Evolutionary conservation across 1,139 yeast species (phyloP).

Genomic region (Geotrichum restrictum): DNA sequence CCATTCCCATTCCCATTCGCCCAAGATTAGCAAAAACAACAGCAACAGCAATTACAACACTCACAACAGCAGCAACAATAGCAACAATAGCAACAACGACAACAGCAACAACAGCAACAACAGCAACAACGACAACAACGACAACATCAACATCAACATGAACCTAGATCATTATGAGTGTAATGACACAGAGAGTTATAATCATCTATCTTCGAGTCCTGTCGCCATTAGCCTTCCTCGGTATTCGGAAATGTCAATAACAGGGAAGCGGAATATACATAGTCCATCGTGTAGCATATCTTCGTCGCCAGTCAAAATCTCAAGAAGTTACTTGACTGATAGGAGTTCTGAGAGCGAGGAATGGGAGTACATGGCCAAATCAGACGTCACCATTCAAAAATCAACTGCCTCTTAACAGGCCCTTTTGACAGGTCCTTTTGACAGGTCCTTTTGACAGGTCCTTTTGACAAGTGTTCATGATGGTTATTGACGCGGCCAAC

Average conservation of each 20-base stretch:
- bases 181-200: not conserved
- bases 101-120: not conserved
- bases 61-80: not conserved
- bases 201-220: not conserved
- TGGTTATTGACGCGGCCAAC: too few species aligned
- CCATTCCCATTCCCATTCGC: too few species aligned
- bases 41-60: not conserved
- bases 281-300: constrained; percentile 9
- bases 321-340: constrained; percentile 10
- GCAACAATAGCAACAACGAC: not conserved
- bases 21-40: too few species aligned
- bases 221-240: not conserved
- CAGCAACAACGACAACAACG: not conserved
- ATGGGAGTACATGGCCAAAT: constrained; percentile 14
- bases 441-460: too few species aligned
- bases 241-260: not conserved
- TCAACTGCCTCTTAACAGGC: not conserved
- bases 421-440: too few species aligned
- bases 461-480: too few species aligned
- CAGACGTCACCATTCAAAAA: constrained; percentile 8
- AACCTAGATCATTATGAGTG: not conserved
- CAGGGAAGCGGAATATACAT: not conserved
- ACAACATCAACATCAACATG: not conserved
- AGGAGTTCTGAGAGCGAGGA: constrained; percentile 6
- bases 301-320: constrained; percentile 9